Evolutionary conservation across 345 rosid genomes (phyloP).

Genomic region (Camelina laxa): DNA sequence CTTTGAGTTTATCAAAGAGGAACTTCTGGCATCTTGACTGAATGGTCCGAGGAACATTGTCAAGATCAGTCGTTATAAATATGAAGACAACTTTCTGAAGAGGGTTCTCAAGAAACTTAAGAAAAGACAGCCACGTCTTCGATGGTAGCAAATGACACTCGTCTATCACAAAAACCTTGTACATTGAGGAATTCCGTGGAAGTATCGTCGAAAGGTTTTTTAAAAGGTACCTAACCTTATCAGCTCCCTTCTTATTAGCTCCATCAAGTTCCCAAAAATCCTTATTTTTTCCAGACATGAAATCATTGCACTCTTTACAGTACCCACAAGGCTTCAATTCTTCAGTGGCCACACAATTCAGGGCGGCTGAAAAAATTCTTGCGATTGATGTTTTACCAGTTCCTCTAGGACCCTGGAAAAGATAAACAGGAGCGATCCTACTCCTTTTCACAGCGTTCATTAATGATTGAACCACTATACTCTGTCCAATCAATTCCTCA

Average conservation of each 20-base stretch:
- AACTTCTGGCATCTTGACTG: constrained; percentile 97
- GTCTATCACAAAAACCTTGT: constrained; percentile 75
- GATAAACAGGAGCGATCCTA: constrained; percentile 90
- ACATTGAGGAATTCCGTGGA: constrained; percentile 55
- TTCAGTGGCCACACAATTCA: constrained; percentile 74
- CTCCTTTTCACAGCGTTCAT: constrained; percentile 69
- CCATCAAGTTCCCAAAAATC: constrained; percentile 85
- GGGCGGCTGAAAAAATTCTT: constrained; percentile 82
- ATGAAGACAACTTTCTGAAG: constrained; percentile 72
- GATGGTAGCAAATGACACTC: constrained; percentile 94
- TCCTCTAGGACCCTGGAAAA: constrained; percentile 97
- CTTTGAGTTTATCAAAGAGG: constrained; percentile 91
- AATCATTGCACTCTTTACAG: constrained; percentile 78
- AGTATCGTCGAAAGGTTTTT: constrained; percentile 59
- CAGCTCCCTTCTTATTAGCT: constrained; percentile 70
- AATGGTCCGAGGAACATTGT: constrained; percentile 88
- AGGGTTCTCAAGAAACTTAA: constrained; percentile 89
- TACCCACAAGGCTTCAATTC: constrained; percentile 84
- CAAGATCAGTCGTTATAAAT: constrained; percentile 91
- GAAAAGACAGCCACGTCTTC: constrained; percentile 87
- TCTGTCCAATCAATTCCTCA: constrained; percentile 89
- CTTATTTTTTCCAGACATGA: constrained; percentile 68
- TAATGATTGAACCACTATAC: constrained; percentile 83
- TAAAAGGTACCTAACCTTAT: constrained; percentile 63
- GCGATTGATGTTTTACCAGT: constrained; percentile 94